Conservation (phyloP, 768 basidiomycete species). For the Sporobolomyces roseus region DNA sequence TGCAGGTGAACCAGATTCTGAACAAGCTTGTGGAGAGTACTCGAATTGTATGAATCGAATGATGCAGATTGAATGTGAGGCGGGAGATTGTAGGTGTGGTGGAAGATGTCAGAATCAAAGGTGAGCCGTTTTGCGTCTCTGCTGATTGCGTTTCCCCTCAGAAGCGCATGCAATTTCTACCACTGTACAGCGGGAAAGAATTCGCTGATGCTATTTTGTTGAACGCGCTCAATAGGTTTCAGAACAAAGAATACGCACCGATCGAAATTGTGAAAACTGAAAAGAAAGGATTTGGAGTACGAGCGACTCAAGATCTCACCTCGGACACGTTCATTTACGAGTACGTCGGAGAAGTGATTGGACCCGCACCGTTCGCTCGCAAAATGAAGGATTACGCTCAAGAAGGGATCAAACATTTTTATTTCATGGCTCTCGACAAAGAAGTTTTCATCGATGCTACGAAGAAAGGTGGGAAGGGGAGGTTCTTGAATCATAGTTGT, state of each 20-base stretch:
- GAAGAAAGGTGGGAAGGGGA: slow-evolving; percentile 89
- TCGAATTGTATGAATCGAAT: slow-evolving; percentile 96
- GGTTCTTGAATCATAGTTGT: slow-evolving; percentile 97
- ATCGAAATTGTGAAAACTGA: slow-evolving; percentile 90
- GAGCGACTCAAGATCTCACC: slow-evolving; percentile 58
- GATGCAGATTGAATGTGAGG: slow-evolving; percentile 93
- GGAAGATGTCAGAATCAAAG: slow-evolving; percentile 85
- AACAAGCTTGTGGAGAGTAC: slow-evolving; percentile 72
- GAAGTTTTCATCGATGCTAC: slow-evolving; percentile 99
- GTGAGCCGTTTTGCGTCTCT: slow-evolving; percentile 53
- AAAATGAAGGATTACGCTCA: slow-evolving; percentile 90
- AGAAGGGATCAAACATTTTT: slow-evolving; percentile 92
- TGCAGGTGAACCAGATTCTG: slow-evolving; percentile 47
- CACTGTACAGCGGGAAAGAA: no score
- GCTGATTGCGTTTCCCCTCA: no score
- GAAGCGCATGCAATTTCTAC: no score
- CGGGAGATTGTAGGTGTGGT: slow-evolving; percentile 79
- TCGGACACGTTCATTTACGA: slow-evolving; percentile 87
- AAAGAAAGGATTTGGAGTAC: slow-evolving; percentile 89
- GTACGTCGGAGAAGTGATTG: slow-evolving; percentile 95
- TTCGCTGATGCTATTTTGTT: not conserved
- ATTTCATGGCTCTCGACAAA: slow-evolving; percentile 99
- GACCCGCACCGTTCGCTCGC: slow-evolving; percentile 76
- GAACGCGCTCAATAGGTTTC: slow-evolving; percentile 61
- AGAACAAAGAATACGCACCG: slow-evolving; percentile 73